Percentiles rank a stretch among this genome's conserved stretches.
These are phyloP conservation scores for Stenocarpella maydis DNA, from an alignment of 2,329 filamentous ascomycete genomes.

Conservation along the genomic window DNA sequence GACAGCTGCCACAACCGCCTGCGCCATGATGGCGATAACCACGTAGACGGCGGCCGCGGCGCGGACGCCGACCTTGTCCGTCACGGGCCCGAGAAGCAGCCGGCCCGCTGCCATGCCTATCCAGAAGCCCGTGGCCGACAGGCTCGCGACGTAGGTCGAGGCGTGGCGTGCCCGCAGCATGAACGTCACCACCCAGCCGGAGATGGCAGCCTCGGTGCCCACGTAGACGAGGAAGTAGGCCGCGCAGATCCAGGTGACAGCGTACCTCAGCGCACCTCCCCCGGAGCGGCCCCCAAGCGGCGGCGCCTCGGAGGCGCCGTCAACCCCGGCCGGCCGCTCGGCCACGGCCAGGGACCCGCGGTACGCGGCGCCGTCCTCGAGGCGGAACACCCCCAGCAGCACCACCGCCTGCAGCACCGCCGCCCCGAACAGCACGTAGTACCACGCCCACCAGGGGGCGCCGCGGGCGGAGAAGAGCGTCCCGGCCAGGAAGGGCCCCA, in stretches of 20 bases:
- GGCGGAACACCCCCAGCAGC: slow-evolving; percentile 48
- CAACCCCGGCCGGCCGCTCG: neutral
- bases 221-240: slow-evolving; percentile 54
- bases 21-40: slow-evolving; percentile 36
- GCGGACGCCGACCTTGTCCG: slow-evolving; percentile 43
- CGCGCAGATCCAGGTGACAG: slow-evolving; percentile 51
- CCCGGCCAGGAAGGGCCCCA: slow-evolving; percentile 47
- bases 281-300: neutral
- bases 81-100: slow-evolving; percentile 44
- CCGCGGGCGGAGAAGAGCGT: slow-evolving; percentile 42
- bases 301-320: neutral
- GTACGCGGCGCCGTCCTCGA: slow-evolving; percentile 45
- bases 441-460: slow-evolving; percentile 50
- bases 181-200: slow-evolving; percentile 56
- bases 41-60: slow-evolving; percentile 42
- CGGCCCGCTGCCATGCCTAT: slow-evolving; percentile 53
- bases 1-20: slow-evolving; percentile 37
- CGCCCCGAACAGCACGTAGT: slow-evolving; percentile 46
- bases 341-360: slow-evolving; percentile 33
- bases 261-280: slow-evolving; percentile 42
- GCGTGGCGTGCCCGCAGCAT: slow-evolving; percentile 51
- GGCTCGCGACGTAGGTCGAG: slow-evolving; percentile 46
- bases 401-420: slow-evolving; percentile 34
- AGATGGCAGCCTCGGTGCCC: slow-evolving; percentile 53
- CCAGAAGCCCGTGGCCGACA: slow-evolving; percentile 55